Percentiles rank a stretch among this genome's conserved stretches.
Evolutionary conservation across 257 asterid genomes (phyloP).

Genomic region (Fraxinus anomala): DNA sequence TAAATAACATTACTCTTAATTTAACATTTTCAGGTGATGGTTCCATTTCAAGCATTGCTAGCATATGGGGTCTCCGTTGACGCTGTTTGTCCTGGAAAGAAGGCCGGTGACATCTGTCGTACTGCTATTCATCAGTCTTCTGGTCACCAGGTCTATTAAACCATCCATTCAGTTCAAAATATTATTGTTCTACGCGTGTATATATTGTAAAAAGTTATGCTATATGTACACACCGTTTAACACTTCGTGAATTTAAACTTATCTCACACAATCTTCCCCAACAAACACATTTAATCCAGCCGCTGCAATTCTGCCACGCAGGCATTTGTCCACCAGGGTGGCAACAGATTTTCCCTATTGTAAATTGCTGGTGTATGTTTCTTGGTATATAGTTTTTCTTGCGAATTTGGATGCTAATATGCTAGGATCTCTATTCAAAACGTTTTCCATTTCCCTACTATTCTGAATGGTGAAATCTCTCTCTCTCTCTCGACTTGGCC

Average conservation of each 20-base stretch:
- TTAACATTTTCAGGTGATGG: constrained; percentile 64
- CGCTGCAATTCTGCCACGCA: too few relatives aligned
- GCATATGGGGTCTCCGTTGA: constrained; percentile 89
- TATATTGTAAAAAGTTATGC: too few relatives aligned
- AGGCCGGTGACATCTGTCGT: constrained; percentile 81
- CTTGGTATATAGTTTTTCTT: not conserved
- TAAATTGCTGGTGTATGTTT: not conserved
- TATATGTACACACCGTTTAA: too few relatives aligned
- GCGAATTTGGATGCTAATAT: not conserved
- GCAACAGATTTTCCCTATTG: not conserved
- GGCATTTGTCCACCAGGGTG: too few relatives aligned
- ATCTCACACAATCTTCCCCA: too few relatives aligned
- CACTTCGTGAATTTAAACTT: too few relatives aligned
- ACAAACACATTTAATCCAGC: too few relatives aligned
- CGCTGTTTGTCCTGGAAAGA: constrained; percentile 94
- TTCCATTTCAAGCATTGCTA: constrained; percentile 87
- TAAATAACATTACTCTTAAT: too few relatives aligned
- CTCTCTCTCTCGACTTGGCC: not conserved
- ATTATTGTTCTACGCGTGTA: not conserved
- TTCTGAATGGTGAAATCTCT: not conserved
- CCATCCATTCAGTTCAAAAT: not conserved
- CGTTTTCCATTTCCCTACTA: not conserved
- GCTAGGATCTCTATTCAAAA: not conserved
- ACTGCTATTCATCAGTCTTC: constrained; percentile 71
- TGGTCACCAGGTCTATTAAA: constrained; percentile 65